Evolutionary conservation across 371 early-diverging fungal genomes (phyloP).

Genomic region (Amoeboaphelidium occidentale): DNA sequence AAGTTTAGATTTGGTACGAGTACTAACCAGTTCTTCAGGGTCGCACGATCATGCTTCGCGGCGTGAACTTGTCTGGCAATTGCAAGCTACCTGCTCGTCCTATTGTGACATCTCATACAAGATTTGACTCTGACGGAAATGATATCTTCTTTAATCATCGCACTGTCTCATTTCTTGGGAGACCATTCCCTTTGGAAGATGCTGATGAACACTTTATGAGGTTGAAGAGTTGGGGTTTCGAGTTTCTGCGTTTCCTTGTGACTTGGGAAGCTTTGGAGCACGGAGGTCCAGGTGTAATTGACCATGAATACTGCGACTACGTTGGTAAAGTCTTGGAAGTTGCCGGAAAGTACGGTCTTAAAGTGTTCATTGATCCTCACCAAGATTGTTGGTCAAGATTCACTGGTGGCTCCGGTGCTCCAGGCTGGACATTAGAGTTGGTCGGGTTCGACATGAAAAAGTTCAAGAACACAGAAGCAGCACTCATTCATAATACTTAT

Average conservation of each 20-base stretch:
- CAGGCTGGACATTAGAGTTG: constrained; percentile 51
- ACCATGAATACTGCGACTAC: constrained; percentile 4
- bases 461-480: constrained; percentile 38
- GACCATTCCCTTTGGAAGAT: constrained; percentile 58
- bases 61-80: constrained; percentile 34
- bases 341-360: neutral
- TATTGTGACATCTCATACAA: constrained; percentile 13
- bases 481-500: constrained; percentile 38
- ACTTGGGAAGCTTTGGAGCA: constrained; percentile 72
- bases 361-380: constrained; percentile 8
- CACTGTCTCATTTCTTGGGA: constrained; percentile 28
- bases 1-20: no score
- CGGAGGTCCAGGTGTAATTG: constrained; percentile 23
- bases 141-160: constrained; percentile 28
- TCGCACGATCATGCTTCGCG: constrained; percentile 27
- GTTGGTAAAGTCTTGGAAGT: constrained; percentile 2
- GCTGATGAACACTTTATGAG: constrained; percentile 52
- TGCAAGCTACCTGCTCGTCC: constrained; percentile 26
- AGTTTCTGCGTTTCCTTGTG: constrained; percentile 39
- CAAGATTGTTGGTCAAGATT: constrained; percentile 33
- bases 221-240: constrained; percentile 49
- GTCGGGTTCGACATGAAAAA: constrained; percentile 36
- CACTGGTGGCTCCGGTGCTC: constrained; percentile 61
- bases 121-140: constrained; percentile 11
- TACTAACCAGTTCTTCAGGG: no score